Percentiles rank a stretch among this genome's conserved stretches.
Evolutionary conservation across 352 stramenopile species (phyloP).

Genomic region (Phytopythium oedochilum): DNA sequence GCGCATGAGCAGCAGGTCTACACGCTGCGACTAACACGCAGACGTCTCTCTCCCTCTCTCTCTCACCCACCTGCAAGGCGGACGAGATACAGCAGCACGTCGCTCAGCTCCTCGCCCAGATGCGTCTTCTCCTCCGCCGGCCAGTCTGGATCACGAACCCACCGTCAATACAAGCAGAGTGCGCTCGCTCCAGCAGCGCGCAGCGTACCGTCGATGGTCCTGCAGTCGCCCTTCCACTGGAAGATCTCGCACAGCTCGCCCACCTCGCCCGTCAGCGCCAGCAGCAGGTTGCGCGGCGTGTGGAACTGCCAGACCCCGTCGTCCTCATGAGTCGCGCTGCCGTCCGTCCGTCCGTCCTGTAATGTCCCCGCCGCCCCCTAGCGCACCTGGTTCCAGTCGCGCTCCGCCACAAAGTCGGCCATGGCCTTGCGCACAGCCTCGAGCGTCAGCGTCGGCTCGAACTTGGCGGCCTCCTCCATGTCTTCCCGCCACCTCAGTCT

Average conservation of each 20-base stretch:
- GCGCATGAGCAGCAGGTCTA: too few species aligned
- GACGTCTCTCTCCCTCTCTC: too few species aligned
- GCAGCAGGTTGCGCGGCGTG: conserved; percentile 84
- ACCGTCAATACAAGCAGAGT: neutral
- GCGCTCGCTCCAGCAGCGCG: neutral
- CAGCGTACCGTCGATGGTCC: conserved; percentile 41
- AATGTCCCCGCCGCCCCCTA: too few species aligned
- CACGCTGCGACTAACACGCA: too few species aligned
- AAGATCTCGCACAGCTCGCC: conserved; percentile 87
- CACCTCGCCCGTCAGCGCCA: conserved; percentile 91
- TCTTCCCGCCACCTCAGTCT: neutral
- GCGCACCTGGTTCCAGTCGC: conserved; percentile 29
- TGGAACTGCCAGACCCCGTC: too few species aligned
- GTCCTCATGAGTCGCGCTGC: too few species aligned
- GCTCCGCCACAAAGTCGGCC: conserved; percentile 23
- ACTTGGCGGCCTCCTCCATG: conserved; percentile 1
- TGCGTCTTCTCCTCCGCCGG: conserved; percentile 66
- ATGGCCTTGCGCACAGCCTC: conserved; percentile 22
- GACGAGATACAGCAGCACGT: conserved; percentile 94
- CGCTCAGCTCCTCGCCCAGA: conserved; percentile 90
- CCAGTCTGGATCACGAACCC: conserved; percentile 25
- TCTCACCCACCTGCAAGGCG: conserved; percentile 53
- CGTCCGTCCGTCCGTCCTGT: too few species aligned
- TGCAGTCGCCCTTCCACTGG: conserved; percentile 92
- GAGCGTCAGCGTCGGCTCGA: conserved; percentile 15